Evolutionary conservation across 2,329 filamentous ascomycete species (phyloP).

Genomic region (Nemania bipapillata): DNA sequence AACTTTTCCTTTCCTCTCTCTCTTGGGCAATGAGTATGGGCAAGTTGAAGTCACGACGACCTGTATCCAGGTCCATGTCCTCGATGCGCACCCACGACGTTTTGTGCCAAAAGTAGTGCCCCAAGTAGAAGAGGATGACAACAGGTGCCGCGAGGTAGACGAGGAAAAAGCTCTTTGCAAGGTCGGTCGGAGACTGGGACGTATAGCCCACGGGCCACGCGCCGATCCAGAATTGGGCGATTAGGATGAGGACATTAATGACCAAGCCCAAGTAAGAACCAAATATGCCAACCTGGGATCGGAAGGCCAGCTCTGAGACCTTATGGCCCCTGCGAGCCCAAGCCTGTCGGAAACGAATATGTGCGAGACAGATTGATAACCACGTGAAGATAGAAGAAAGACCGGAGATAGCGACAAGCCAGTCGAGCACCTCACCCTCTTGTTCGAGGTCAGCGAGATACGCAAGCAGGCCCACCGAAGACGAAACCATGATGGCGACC

Average conservation of each 20-base stretch:
- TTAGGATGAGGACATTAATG: conserved; percentile 79
- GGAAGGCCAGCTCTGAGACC: conserved; percentile 83
- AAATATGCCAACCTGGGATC: conserved; percentile 77
- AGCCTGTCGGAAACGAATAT: conserved; percentile 89
- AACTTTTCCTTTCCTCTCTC: conserved; percentile 73
- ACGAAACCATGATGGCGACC: conserved; percentile 75
- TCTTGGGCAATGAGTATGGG: conserved; percentile 83
- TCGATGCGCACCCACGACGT: conserved; percentile 73
- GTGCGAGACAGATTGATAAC: conserved; percentile 86
- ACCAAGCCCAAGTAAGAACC: conserved; percentile 84
- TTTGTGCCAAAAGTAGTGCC: conserved; percentile 78
- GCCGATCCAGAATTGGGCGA: conserved; percentile 89
- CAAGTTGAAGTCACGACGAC: conserved; percentile 85
- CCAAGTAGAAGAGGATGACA: conserved; percentile 73
- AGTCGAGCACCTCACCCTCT: conserved; percentile 74
- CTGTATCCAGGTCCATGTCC: conserved; percentile 89
- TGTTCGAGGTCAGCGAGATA: conserved; percentile 76
- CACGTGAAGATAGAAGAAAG: conserved; percentile 81
- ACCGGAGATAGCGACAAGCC: conserved; percentile 80
- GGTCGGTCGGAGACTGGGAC: conserved; percentile 55
- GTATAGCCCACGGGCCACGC: conserved; percentile 76
- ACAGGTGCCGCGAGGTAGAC: conserved; percentile 77
- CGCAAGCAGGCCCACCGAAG: conserved; percentile 75
- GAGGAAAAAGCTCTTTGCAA: conserved; percentile 76
- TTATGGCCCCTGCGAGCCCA: conserved; percentile 76